Percentiles rank a stretch among this genome's conserved stretches.
These are phyloP conservation scores for Malassezia psittaci DNA, from an alignment of 1,284 basidiomycete species.

Conservation along the genomic window DNA sequence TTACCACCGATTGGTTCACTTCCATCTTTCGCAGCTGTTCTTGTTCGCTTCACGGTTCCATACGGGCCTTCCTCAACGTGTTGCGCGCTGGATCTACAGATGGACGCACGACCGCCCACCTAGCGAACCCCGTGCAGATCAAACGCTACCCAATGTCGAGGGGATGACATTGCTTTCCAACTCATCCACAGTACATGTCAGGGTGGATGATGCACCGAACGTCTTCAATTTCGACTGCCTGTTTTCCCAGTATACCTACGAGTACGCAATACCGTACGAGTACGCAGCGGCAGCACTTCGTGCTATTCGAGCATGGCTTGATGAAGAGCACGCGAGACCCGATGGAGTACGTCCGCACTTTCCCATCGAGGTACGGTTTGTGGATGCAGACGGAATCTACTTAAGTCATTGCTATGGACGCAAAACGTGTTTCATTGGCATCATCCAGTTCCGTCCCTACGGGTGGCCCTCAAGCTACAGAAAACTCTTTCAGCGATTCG, in stretches of 20 bases:
- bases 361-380: conserved; percentile 85
- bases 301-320: conserved; percentile 67
- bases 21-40: conserved; percentile 21
- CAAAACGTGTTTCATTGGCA: conserved; percentile 84
- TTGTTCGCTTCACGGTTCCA: conserved; percentile 22
- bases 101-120: conserved; percentile 17
- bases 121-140: background rate
- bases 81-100: conserved; percentile 14
- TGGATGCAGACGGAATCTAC: conserved; percentile 81
- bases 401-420: conserved; percentile 74
- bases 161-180: conserved; percentile 1
- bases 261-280: conserved; percentile 77
- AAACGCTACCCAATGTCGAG: background rate
- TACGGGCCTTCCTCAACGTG: conserved; percentile 7
- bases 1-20: conserved; percentile 16
- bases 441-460: conserved; percentile 90
- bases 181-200: conserved; percentile 19
- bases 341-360: conserved; percentile 76
- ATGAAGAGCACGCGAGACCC: conserved; percentile 56
- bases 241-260: conserved; percentile 50
- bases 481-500: conserved; percentile 68
- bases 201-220: conserved; percentile 31
- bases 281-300: conserved; percentile 56
- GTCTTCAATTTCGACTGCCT: conserved; percentile 48
- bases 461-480: conserved; percentile 77